Conservation (phyloP, 1,284 basidiomycete genomes). For the Ganoderma sinense region DNA sequence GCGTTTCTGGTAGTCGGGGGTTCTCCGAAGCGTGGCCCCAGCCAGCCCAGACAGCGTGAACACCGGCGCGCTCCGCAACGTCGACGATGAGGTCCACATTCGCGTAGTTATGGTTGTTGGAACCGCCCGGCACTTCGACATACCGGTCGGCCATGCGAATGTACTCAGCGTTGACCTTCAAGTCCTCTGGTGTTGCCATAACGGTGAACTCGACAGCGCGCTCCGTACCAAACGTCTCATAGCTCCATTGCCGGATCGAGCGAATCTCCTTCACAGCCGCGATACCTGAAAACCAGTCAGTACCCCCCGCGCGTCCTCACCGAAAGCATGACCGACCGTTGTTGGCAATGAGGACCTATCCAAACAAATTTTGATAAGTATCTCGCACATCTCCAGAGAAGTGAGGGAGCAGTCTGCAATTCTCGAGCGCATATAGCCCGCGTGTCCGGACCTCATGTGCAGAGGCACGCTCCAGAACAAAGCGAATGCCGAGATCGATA, state of each 20-base stretch:
- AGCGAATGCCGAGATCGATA: not conserved
- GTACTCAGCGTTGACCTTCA: constrained; percentile 99
- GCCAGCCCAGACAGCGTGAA: constrained; percentile 99
- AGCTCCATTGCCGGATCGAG: constrained; percentile 99
- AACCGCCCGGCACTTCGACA: constrained; percentile 97
- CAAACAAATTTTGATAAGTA: constrained; percentile 14
- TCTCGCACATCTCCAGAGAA: not conserved
- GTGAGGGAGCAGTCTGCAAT: not conserved
- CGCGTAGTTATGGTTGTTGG: constrained; percentile 99
- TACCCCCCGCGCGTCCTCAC: not conserved
- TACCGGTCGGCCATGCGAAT: constrained; percentile 99
- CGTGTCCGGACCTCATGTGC: constrained; percentile 6
- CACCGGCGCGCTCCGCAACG: constrained; percentile 95
- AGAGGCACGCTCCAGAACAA: constrained; percentile 8
- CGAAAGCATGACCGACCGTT: constrained; percentile 66
- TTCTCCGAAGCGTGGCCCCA: constrained; percentile 99
- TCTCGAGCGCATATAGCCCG: constrained; percentile 9
- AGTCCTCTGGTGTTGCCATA: constrained; percentile 99
- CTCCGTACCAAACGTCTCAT: constrained; percentile 98
- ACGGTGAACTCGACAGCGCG: constrained; percentile 98
- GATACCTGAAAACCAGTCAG: constrained; percentile 69
- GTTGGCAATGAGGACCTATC: constrained; percentile 93
- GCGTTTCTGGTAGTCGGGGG: constrained; percentile 95
- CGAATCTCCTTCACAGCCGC: constrained; percentile 99
- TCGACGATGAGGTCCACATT: constrained; percentile 99